phyloP scores from a whole-genome alignment of 1,139 yeast genomes.

The Suhomyces yuchorum region DNA sequence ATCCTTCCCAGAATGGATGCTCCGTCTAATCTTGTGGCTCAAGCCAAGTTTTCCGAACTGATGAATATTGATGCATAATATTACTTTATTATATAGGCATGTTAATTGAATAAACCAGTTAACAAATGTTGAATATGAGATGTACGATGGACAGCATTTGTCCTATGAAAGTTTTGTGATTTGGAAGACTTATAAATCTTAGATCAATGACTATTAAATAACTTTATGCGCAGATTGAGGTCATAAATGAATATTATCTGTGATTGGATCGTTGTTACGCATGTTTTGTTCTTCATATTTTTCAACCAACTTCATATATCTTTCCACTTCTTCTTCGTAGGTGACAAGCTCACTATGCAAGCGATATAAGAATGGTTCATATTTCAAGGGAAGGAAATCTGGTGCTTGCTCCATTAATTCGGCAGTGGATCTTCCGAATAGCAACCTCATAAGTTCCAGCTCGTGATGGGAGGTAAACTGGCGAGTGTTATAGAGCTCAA shows the following conservation, averaged over 20 bases:
- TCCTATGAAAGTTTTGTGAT: not conserved
- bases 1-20: slow-evolving; percentile 42
- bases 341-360: slow-evolving; percentile 28
- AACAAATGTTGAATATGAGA: not conserved
- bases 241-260: not conserved
- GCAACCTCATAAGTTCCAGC: slow-evolving; percentile 35
- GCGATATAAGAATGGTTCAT: slow-evolving; percentile 38
- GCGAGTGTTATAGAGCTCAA: slow-evolving; percentile 28
- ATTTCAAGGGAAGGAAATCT: slow-evolving; percentile 36
- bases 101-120: not conserved
- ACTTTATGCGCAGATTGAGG: not conserved
- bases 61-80: not conserved
- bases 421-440: slow-evolving; percentile 35
- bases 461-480: slow-evolving; percentile 42
- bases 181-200: not conserved
- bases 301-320: slow-evolving; percentile 21
- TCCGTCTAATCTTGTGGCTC: slow-evolving; percentile 48
- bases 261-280: slow-evolving; percentile 4
- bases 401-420: slow-evolving; percentile 26
- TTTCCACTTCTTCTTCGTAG: slow-evolving; percentile 30
- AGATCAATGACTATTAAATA: not conserved
- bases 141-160: not conserved
- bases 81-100: not conserved
- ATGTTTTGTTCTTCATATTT: slow-evolving; percentile 12
- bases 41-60: slow-evolving; percentile 76